These are phyloP conservation scores for Pseudognaphalium luteoalbum DNA, from an alignment of 129 eudicot species.

Conservation along the genomic window DNA sequence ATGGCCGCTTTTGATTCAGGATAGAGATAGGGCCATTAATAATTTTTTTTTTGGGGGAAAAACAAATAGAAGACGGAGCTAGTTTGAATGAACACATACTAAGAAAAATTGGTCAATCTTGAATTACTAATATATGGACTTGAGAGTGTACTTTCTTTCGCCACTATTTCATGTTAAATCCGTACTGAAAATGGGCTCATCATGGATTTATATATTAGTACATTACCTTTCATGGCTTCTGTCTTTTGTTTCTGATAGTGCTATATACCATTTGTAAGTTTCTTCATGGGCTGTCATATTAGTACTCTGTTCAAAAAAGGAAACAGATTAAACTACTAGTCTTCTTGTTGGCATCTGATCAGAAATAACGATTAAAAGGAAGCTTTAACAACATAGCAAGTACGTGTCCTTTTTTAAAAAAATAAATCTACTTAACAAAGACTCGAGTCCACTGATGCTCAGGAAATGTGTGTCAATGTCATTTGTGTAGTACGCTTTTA, in stretches of 20 bases:
- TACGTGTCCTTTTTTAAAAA: background rate
- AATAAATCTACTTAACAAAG: background rate
- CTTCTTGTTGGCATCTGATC: background rate
- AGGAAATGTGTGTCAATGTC: background rate
- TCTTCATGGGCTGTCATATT: background rate
- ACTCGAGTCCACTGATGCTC: background rate
- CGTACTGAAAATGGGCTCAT: background rate
- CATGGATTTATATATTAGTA: background rate
- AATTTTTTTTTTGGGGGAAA: background rate
- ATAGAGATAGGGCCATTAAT: background rate
- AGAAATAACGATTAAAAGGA: background rate
- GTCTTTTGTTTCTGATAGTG: slow-evolving; percentile 8
- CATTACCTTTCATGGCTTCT: background rate
- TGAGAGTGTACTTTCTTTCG: background rate
- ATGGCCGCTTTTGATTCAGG: background rate
- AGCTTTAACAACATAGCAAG: background rate
- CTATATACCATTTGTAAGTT: background rate
- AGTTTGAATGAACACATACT: background rate
- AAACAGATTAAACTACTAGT: too few relatives aligned
- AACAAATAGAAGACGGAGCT: background rate
- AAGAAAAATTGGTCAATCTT: background rate
- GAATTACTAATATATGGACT: background rate
- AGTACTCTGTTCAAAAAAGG: background rate
- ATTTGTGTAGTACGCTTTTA: slow-evolving; percentile 18
- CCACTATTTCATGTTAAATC: background rate